Base-by-base conservation (phyloP, 2,329 filamentous ascomycete genomes). In the Grosmannia serpens region DNA sequence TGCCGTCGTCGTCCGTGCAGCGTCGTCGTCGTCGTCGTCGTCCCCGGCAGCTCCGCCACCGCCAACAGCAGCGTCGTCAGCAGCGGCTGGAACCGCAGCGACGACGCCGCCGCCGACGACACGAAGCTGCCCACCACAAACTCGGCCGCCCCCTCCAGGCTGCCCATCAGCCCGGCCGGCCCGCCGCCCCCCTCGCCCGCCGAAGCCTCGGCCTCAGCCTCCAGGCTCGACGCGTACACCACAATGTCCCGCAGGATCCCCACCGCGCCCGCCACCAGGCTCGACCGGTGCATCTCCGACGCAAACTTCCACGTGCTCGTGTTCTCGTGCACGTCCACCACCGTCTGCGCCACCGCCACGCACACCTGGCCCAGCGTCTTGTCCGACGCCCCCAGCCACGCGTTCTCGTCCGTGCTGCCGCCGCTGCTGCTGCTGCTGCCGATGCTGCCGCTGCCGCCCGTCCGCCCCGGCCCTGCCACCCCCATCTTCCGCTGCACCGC, bases 311-410 rank as follows among this genome's bases (percentile, higher is more conserved):
- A 99, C 6, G 85, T 90, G 33, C 84, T 82, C 44, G 87, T 88
- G 70, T 87, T 94, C 72, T 95, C 91, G 64, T 95, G 87, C 8
- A 95, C 82, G 67, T 95, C 91, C 27, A 95, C 80, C 62, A 89
- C 79, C 2, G 86, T 85, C 64, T 88, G 85, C 8, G 86, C 85
- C 65, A 92, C 87, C 4, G 86, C 84, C 52, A 86, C 75, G 46
- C 90, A 77, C 22, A 91, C 85, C 53, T 82, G 83, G 51, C 83
- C 81, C 64, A 95, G 81, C 46, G 88, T 81, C 67, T 90, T 87
- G 64, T 95, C 88, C 6, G 91, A 88, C 35, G 89, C 85, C 7
- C 87, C 86, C 44, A 88, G 80, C 73, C 85, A 85, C 59, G 84
- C 73, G 61, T 81, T 81, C 11, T 62, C 47, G 5, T 59, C 56